A percentile compares a stretch with the other conserved stretches of the same genome.
These are phyloP conservation scores for Cichorium intybus DNA, from an alignment of 140 eudicot genomes.

Conservation along the genomic window DNA sequence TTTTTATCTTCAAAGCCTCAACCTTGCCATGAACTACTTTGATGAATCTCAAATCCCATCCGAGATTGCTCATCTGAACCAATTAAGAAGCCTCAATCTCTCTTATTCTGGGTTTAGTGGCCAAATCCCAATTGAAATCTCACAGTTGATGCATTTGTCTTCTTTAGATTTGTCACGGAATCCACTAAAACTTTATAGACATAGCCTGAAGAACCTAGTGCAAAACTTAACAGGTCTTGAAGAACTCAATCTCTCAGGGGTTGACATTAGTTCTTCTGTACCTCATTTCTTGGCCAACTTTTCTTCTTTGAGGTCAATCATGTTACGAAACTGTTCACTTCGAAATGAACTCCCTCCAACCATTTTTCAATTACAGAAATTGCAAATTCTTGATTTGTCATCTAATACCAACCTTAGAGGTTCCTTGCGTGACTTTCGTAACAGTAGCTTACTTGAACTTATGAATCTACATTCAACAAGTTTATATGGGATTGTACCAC, in stretches of 20 bases:
- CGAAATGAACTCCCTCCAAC: slow-evolving; percentile 11
- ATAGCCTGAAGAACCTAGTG: background rate
- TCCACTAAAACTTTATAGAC: slow-evolving; percentile 4
- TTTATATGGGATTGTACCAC: too few relatives aligned
- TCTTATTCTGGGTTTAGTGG: slow-evolving; percentile 17
- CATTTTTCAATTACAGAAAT: slow-evolving; percentile 6
- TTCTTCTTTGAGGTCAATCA: slow-evolving; percentile 6
- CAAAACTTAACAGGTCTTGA: slow-evolving; percentile 10
- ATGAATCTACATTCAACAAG: too few relatives aligned
- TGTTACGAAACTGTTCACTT: background rate
- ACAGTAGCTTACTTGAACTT: too few relatives aligned
- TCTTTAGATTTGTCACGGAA: slow-evolving; percentile 19
- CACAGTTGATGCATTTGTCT: slow-evolving; percentile 1
- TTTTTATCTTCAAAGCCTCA: slow-evolving; percentile 22
- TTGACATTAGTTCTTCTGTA: background rate
- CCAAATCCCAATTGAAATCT: slow-evolving; percentile 14
- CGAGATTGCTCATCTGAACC: slow-evolving; percentile 1
- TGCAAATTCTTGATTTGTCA: background rate
- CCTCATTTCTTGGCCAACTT: slow-evolving; percentile 20
- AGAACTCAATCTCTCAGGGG: slow-evolving; percentile 1
- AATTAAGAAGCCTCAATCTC: slow-evolving; percentile 17
- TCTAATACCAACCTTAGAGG: background rate
- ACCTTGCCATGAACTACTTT: slow-evolving; percentile 20
- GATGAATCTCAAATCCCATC: slow-evolving; percentile 11
- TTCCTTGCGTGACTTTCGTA: slow-evolving; percentile 17